phyloP scores from a whole-genome alignment of 495 filamentous ascomycete species.

The Talaromyces proteolyticus region DNA sequence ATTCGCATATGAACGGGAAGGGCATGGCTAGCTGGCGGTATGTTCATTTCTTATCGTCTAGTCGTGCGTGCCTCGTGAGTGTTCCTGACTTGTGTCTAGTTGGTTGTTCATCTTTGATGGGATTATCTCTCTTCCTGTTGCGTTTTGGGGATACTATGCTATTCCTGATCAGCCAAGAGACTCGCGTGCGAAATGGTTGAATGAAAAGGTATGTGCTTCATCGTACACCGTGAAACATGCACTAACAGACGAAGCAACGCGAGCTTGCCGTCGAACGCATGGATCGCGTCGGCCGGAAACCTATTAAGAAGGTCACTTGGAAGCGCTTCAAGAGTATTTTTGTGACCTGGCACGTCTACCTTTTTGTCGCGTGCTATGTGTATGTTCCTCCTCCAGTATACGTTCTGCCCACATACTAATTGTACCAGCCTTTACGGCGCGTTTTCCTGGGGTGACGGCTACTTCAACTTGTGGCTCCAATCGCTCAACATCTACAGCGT shows the following conservation, averaged over 20 bases:
- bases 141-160: not conserved
- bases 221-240: not conserved
- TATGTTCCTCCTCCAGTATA: not conserved
- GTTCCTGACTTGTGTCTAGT: too few relatives aligned
- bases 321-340: not conserved
- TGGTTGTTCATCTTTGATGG: conserved; percentile 1
- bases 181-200: not conserved
- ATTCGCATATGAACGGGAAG: not conserved
- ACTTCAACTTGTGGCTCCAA: not conserved
- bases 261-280: not conserved
- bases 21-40: conserved; percentile 1
- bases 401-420: not conserved
- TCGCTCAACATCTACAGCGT: not conserved
- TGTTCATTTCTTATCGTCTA: not conserved
- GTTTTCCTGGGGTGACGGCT: conserved; percentile 1
- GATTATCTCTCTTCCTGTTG: not conserved
- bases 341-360: not conserved
- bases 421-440: not conserved
- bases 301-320: not conserved
- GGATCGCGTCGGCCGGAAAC: not conserved
- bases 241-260: not conserved
- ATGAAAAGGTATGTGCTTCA: not conserved
- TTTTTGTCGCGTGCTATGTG: not conserved
- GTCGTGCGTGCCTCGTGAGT: too few relatives aligned
- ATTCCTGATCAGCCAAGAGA: not conserved